Evolutionary conservation across 805 yeast species (phyloP).

Genomic region (Nakazawaea wyomingensis): DNA sequence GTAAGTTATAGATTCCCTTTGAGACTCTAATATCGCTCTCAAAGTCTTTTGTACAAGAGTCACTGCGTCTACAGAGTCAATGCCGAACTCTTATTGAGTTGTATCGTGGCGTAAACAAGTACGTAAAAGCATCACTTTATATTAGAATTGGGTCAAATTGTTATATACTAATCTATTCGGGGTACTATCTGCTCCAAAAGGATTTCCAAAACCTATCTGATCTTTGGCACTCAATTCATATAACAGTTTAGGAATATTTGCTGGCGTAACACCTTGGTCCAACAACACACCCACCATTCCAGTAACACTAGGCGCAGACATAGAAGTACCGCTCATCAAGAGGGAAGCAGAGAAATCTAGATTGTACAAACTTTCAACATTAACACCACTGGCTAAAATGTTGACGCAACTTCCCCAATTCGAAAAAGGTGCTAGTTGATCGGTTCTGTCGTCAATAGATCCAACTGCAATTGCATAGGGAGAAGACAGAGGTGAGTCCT

Average conservation of each 20-base stretch:
- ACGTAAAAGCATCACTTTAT: no score
- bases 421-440: conserved; percentile 70
- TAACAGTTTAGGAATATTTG: conserved; percentile 36
- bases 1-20: no score
- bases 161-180: conserved; percentile 49
- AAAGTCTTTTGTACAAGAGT: no score
- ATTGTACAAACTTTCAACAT: conserved; percentile 51
- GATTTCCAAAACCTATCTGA: conserved; percentile 40
- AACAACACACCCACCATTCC: conserved; percentile 57
- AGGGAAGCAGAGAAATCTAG: conserved; percentile 22
- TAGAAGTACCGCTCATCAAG: conserved; percentile 67
- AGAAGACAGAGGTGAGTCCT: conserved; percentile 83
- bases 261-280: conserved; percentile 42
- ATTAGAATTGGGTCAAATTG: neutral
- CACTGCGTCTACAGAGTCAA: no score
- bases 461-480: conserved; percentile 74
- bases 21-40: no score
- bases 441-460: conserved; percentile 74
- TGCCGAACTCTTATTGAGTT: no score
- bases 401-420: conserved; percentile 94
- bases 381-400: conserved; percentile 77
- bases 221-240: conserved; percentile 42
- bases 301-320: conserved; percentile 74
- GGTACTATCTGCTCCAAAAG: conserved; percentile 44
- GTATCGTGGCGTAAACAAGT: no score